A percentile compares a stretch with the other conserved stretches of the same genome.
phyloP scores from a whole-genome alignment of 768 basidiomycete genomes.

The Kwoniella mangroviensis region DNA sequence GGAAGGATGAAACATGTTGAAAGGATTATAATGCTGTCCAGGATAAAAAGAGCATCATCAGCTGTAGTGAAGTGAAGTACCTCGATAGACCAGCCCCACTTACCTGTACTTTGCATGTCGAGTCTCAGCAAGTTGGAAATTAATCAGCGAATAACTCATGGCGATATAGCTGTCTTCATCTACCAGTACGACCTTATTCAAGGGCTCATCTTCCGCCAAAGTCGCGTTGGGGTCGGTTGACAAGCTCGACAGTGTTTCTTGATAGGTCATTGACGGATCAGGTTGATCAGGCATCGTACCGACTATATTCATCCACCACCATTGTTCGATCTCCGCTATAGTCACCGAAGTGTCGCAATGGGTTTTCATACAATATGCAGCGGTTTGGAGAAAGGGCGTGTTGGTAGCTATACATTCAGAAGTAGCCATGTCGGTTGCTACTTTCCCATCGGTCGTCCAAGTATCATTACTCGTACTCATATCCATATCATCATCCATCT shows the following conservation, averaged over 20 bases:
- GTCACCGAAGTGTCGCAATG: background rate
- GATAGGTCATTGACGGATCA: conserved; percentile 1
- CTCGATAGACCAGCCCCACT: background rate
- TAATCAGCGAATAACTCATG: background rate
- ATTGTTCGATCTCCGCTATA: background rate
- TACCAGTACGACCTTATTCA: background rate
- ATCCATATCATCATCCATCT: conserved; percentile 6
- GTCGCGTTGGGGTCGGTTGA: background rate
- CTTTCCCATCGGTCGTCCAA: background rate
- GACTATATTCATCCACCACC: conserved; percentile 2
- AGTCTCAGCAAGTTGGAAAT: background rate
- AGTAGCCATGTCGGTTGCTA: background rate
- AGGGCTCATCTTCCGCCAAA: background rate
- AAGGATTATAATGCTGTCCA: background rate
- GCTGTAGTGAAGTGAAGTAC: too few relatives aligned
- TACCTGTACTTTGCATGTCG: background rate
- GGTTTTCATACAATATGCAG: background rate
- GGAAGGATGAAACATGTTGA: background rate
- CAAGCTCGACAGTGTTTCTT: background rate
- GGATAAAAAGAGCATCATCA: background rate
- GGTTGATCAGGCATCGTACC: conserved; percentile 8
- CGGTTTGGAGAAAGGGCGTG: background rate
- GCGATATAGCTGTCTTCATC: background rate
- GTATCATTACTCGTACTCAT: background rate
- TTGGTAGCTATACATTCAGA: background rate